phyloP scores from a whole-genome alignment of 2,329 filamentous ascomycete genomes.

The Penicillium palitans region DNA sequence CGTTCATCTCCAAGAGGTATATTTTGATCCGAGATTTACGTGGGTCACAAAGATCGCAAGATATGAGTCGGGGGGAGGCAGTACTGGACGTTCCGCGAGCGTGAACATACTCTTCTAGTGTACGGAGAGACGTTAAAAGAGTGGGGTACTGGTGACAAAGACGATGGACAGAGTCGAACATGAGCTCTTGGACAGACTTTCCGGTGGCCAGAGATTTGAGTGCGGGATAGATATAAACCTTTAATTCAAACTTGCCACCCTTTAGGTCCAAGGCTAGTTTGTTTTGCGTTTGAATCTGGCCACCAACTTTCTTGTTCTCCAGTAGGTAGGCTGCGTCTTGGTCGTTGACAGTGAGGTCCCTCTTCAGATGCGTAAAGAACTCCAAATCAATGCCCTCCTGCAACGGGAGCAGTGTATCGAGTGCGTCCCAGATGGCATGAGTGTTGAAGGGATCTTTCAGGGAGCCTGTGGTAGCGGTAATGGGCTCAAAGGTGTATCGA shows the following conservation, averaged over 20 bases:
- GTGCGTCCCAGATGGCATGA: slow-evolving; percentile 3
- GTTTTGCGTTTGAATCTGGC: neutral
- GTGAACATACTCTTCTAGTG: neutral
- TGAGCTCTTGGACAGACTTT: slow-evolving; percentile 7
- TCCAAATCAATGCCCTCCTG: slow-evolving; percentile 6
- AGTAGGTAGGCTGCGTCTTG: neutral
- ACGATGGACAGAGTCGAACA: slow-evolving; percentile 14
- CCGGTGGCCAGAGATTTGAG: slow-evolving; percentile 19
- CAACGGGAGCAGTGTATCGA: slow-evolving; percentile 5
- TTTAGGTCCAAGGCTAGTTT: slow-evolving; percentile 14
- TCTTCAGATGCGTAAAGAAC: slow-evolving; percentile 12
- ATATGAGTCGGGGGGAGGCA: slow-evolving; percentile 8
- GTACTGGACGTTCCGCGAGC: neutral
- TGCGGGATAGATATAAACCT: slow-evolving; percentile 18
- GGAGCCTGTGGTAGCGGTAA: slow-evolving; percentile 12
- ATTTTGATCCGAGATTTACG: slow-evolving; percentile 17
- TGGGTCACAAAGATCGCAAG: slow-evolving; percentile 18
- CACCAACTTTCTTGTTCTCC: neutral
- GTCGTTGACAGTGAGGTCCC: slow-evolving; percentile 10
- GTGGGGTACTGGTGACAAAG: neutral
- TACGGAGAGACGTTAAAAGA: neutral
- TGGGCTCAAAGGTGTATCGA: slow-evolving; percentile 18
- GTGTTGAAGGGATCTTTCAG: slow-evolving; percentile 17
- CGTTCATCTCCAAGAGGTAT: slow-evolving; percentile 15
- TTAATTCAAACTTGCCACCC: slow-evolving; percentile 8